These are phyloP conservation scores for Torrubiella hemipterigena DNA, from an alignment of 2,329 filamentous ascomycete genomes.

Conservation along the genomic window DNA sequence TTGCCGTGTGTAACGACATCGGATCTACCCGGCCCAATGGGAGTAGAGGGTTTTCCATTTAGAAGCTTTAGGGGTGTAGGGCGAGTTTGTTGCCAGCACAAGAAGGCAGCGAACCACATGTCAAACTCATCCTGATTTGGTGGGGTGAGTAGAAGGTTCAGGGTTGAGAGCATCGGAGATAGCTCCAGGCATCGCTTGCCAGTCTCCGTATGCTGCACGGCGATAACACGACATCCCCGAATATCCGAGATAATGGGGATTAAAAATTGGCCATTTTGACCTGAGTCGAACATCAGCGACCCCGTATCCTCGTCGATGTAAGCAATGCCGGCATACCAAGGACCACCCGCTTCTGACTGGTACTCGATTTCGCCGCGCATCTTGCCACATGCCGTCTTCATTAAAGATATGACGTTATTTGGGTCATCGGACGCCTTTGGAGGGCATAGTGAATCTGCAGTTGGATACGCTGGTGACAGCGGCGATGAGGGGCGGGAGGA, in stretches of 20 bases:
- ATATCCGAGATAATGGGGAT: conserved; percentile 60
- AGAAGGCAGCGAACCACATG: conserved; percentile 66
- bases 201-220: conserved; percentile 32
- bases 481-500: conserved; percentile 48
- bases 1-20: conserved; percentile 30
- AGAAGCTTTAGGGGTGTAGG: conserved; percentile 44
- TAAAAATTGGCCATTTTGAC: conserved; percentile 52
- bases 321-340: conserved; percentile 61
- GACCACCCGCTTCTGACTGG: conserved; percentile 44
- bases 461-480: conserved; percentile 38
- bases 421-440: conserved; percentile 55
- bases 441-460: conserved; percentile 46
- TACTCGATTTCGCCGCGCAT: conserved; percentile 74
- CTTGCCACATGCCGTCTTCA: conserved; percentile 65
- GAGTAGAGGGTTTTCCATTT: conserved; percentile 24
- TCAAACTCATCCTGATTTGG: conserved; percentile 55
- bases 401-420: conserved; percentile 59
- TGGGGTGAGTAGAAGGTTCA: conserved; percentile 55
- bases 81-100: conserved; percentile 70
- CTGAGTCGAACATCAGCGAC: conserved; percentile 62
- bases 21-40: conserved; percentile 22
- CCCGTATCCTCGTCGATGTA: conserved; percentile 69
- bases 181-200: conserved; percentile 41
- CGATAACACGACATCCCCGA: conserved; percentile 58
- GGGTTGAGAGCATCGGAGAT: conserved; percentile 35